Percentiles rank a stretch among this genome's conserved stretches.
These are phyloP conservation scores for Diaporthe velutina DNA, from an alignment of 2,329 filamentous ascomycete genomes.

Conservation along the genomic window DNA sequence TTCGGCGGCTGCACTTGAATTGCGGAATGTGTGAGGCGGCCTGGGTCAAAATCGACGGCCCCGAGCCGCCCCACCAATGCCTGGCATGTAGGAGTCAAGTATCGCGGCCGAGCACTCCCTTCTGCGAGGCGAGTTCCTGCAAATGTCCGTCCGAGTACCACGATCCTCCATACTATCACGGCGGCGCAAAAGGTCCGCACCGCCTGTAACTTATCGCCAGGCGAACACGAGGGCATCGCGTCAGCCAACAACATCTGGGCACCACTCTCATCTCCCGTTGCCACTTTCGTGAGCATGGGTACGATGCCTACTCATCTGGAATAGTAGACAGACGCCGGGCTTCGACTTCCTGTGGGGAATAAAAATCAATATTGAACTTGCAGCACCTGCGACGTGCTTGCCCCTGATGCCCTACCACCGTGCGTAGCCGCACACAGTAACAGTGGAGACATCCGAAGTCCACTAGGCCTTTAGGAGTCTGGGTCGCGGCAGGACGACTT, in stretches of 20 bases:
- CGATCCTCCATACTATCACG: neutral
- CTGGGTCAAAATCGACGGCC: neutral
- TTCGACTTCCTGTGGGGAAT: slow-evolving; percentile 2
- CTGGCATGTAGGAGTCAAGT: neutral
- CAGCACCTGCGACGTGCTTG: slow-evolving; percentile 7
- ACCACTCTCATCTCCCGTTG: slow-evolving; percentile 19
- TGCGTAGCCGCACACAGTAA: slow-evolving; percentile 23
- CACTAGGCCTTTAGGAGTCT: slow-evolving; percentile 1
- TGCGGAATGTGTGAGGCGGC: neutral
- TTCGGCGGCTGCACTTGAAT: neutral
- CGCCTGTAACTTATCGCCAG: neutral
- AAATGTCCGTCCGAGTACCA: neutral
- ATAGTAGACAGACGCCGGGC: slow-evolving; percentile 18
- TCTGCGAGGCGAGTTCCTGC: neutral
- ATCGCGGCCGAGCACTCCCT: neutral
- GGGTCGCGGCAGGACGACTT: neutral
- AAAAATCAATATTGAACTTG: slow-evolving; percentile 14
- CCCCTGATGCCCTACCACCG: slow-evolving; percentile 3
- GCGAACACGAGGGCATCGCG: slow-evolving; percentile 17
- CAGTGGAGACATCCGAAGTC: neutral
- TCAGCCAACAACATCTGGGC: neutral
- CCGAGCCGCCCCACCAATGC: neutral
- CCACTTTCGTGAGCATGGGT: neutral
- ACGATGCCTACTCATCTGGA: slow-evolving; percentile 7
- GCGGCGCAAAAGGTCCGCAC: neutral